Percentiles rank a stretch among this genome's conserved stretches.
Evolutionary conservation across 2,329 filamentous ascomycete genomes (phyloP).

Genomic region (Aspergillus pseudoviridinutans): DNA sequence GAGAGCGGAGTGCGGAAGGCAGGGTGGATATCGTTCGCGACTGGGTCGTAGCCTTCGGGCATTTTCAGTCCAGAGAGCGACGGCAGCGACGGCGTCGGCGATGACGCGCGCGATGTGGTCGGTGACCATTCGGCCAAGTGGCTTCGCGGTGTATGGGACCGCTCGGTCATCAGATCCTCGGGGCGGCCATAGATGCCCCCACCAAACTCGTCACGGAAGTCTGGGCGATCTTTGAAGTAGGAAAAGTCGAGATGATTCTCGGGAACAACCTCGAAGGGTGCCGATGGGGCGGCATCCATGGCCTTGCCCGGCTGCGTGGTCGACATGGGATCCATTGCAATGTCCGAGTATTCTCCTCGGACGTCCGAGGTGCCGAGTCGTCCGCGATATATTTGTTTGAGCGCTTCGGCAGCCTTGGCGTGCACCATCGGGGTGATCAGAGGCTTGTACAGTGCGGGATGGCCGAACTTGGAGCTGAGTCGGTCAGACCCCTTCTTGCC

Average conservation of each 20-base stretch:
- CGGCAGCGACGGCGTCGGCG: conserved; percentile 36
- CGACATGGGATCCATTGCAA: conserved; percentile 75
- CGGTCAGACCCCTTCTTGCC: conserved; percentile 52
- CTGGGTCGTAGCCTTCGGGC: conserved; percentile 23
- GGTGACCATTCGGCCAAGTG: conserved; percentile 37
- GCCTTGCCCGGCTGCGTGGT: conserved; percentile 54
- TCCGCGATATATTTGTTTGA: conserved; percentile 82
- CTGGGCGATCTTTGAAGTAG: conserved; percentile 83
- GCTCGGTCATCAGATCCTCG: conserved; percentile 44
- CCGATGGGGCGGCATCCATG: conserved; percentile 38
- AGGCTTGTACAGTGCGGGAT: conserved; percentile 84
- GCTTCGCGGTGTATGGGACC: conserved; percentile 41
- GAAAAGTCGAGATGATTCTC: conserved; percentile 85
- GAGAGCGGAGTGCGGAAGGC: conserved; percentile 33
- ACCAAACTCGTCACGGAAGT: conserved; percentile 85
- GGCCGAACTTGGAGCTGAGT: conserved; percentile 76
- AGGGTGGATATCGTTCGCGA: conserved; percentile 29
- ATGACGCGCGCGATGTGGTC: conserved; percentile 37
- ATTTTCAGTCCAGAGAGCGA: conserved; percentile 24
- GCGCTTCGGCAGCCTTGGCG: conserved; percentile 78
- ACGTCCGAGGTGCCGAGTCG: conserved; percentile 57
- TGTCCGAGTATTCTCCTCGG: conserved; percentile 62
- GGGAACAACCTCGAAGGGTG: conserved; percentile 85
- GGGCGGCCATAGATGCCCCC: conserved; percentile 56
- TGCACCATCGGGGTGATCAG: conserved; percentile 95